phyloP scores from a whole-genome alignment of 2,329 filamentous ascomycete species.

The Cladosporium sp. region DNA sequence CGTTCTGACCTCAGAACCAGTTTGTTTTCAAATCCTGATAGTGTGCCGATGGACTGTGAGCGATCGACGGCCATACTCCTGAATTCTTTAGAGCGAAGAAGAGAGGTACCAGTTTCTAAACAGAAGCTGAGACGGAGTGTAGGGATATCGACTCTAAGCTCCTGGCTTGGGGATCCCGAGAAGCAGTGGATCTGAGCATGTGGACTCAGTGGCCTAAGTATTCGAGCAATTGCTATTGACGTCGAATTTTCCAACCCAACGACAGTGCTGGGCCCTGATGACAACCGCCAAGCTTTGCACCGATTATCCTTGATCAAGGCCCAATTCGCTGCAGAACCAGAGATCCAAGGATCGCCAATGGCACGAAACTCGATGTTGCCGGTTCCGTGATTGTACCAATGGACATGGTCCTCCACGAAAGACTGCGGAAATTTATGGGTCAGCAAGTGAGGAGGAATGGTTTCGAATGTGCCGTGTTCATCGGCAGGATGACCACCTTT shows the following conservation, averaged over 20 bases:
- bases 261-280: constrained; percentile 3
- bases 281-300: constrained; percentile 32
- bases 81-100: constrained; percentile 20
- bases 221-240: constrained; percentile 50
- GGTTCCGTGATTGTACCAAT: constrained; percentile 55
- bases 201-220: constrained; percentile 31
- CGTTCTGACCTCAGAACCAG: constrained; percentile 42
- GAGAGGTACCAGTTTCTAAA: constrained; percentile 9
- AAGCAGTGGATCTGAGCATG: constrained; percentile 15
- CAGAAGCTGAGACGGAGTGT: constrained; percentile 22
- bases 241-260: constrained; percentile 14
- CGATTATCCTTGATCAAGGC: constrained; percentile 41
- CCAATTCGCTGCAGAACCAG: constrained; percentile 12
- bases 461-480: constrained; percentile 30
- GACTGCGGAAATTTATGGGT: constrained; percentile 47
- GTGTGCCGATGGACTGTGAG: constrained; percentile 56
- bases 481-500: constrained; percentile 6
- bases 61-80: constrained; percentile 35
- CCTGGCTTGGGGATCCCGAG: neutral
- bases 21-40: constrained; percentile 57
- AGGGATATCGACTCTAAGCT: constrained; percentile 24
- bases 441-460: constrained; percentile 32
- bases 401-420: constrained; percentile 51
- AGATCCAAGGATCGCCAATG: constrained; percentile 18
- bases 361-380: constrained; percentile 51